Base-by-base conservation (phyloP, 2,329 filamentous ascomycete genomes). In the Alternaria hordeiaustralica region DNA sequence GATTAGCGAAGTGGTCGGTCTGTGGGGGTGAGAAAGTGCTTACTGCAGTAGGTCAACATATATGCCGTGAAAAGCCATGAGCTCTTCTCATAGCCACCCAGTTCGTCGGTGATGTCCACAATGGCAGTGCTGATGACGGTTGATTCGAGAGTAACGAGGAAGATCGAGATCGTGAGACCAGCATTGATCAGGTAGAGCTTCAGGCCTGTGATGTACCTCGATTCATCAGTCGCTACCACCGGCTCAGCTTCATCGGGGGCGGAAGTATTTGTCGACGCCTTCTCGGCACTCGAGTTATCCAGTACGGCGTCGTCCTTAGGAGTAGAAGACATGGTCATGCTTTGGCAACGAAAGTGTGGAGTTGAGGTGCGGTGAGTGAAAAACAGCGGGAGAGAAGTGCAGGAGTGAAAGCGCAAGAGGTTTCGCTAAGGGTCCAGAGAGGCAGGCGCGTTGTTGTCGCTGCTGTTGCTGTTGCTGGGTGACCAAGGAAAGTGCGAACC, bases 61-160 rank as follows among this genome's bases (percentile, higher is more conserved):
- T 79, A 81, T 18, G 74, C 76, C 2, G 47, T 80, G 21, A 80
- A 68, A 23, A 80, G 67, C 79, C 79, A 81, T 18, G 75, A 75
- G 53, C 71, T 75, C 36, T 74, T 73, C 13, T 71, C 63, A 28
- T 79, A 80, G 7, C 75, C 74, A 18, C 75, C 63, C 6, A 81
- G 53, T 10, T 72, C 69, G 63, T 80, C 70, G 3, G 75, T 78
- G 51, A 80, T 80, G 20, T 68, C 66, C 5, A 80, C 65, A 1
- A 81, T 66, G 5, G 78, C 72, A 2, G 78, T 80, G 63, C 77
- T 80, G 5, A 78, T 76, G 25, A 81, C 73, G 1, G 76, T 75
- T 23, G 75, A 68, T 55, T 81, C 76, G 26, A 80, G 60, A 49
- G 78, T 77, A 18, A 57, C 53, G 28, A 57, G 21, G n/a, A 57